Base-by-base conservation (phyloP, 225 moss, liverwort and hornwort species). In the Marchantia paleacea region DNA sequence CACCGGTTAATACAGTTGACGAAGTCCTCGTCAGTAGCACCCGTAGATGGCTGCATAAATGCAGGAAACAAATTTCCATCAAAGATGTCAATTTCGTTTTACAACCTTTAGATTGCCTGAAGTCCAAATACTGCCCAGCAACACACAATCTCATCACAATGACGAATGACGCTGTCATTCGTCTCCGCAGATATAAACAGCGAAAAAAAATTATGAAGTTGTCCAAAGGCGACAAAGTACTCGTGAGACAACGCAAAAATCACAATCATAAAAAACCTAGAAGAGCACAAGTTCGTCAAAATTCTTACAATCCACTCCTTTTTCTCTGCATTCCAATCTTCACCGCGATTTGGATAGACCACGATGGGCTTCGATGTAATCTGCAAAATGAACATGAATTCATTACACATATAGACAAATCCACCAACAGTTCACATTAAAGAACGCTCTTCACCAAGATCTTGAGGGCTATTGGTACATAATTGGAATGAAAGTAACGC, bases 271-370 rank as follows among this genome's bases (percentile, higher is more conserved):
- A 58, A 58, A 6, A 16, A 20, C 20, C 58, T 58, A 58, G 14
- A 28, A 54, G 6, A 28, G 85, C 13, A 58, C 7, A 70, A 49
- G 7, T 70, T 49, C 4, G 70, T 72, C 1, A n/a, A 26, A 29
- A 10, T 3, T 3, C 92, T 89, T 89, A 96, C 96, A 82, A 99
- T 92, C 99, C 99, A 99, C 70, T 95, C 87, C 86, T 95, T 99
- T 26, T 81, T 54, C 50, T 58, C 76, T 52, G 91, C 87, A 87
- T 99, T 95, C 71, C 92, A 99, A n/a, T 88, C 80, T 76, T 95
- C 95, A 79, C 99, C 99, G 81, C 95, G 95, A 86, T 99, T 99
- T 10, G 99, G 99, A 79, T 99, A 99, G 66, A 99, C 93, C 55
- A 99, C 85, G 64, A 95, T 92, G 65, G 99, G 94, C 88, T 99